Evolutionary conservation across 257 asterid species (phyloP).

Genomic region (Przewalskia tangutica): DNA sequence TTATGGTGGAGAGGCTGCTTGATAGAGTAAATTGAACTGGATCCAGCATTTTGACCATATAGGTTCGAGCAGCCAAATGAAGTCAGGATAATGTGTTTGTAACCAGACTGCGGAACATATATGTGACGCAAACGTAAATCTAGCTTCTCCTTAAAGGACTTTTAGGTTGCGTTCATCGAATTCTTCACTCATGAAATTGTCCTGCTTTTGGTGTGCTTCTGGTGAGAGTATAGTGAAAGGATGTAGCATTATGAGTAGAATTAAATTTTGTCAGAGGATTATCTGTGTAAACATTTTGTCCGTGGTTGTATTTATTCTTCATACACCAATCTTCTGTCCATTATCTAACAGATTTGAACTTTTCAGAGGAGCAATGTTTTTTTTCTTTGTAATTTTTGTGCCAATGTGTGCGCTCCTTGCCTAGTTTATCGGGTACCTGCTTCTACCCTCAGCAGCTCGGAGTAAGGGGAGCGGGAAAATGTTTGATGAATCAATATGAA

Average conservation of each 20-base stretch:
- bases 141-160: not conserved
- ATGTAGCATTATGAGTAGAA: not conserved
- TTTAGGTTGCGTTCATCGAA: not conserved
- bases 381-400: not conserved
- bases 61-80: too few relatives aligned
- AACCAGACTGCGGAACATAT: not conserved
- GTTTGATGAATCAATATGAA: too few relatives aligned
- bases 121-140: not conserved
- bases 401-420: not conserved
- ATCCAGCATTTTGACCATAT: too few relatives aligned
- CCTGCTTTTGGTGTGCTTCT: not conserved
- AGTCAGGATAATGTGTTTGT: too few relatives aligned
- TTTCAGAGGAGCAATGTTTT: not conserved
- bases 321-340: not conserved
- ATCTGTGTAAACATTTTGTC: not conserved
- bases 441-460: not conserved
- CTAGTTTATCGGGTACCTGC: not conserved
- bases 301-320: not conserved
- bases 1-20: slow-evolving; percentile 69
- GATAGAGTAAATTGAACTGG: slow-evolving; percentile 38
- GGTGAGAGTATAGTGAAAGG: not conserved
- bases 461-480: not conserved
- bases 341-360: not conserved
- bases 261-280: not conserved
- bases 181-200: not conserved